Evolutionary conservation across 129 eudicot species (phyloP).

Genomic region (Chrysanthemum makinoi): DNA sequence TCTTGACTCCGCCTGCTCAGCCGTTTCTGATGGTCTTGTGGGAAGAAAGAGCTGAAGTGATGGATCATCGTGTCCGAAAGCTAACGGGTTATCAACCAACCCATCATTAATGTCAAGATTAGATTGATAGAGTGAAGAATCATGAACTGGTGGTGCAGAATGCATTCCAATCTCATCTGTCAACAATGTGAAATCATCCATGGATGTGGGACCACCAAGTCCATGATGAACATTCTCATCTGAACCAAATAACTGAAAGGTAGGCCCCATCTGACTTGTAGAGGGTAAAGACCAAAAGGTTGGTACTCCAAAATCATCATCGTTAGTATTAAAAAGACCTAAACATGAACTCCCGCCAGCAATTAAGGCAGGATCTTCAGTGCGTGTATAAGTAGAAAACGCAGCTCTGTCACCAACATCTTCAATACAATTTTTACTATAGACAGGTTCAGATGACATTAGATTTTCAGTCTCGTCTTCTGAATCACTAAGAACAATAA

Average conservation of each 20-base stretch:
- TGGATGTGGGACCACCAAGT: conserved; percentile 38
- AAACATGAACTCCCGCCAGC: conserved; percentile 48
- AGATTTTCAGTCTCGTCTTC: conserved; percentile 67
- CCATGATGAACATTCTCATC: conserved; percentile 47
- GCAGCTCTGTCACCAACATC: not conserved
- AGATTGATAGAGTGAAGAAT: conserved; percentile 46
- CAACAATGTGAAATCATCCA: conserved; percentile 50
- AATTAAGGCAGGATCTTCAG: conserved; percentile 44
- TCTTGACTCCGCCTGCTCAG: conserved; percentile 42
- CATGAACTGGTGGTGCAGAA: conserved; percentile 46
- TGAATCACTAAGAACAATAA: conserved; percentile 85
- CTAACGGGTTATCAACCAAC: conserved; percentile 76
- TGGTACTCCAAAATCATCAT: conserved; percentile 58
- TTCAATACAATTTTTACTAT: not conserved
- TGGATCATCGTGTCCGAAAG: conserved; percentile 75
- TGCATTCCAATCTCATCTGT: conserved; percentile 55
- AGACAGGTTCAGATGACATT: not conserved
- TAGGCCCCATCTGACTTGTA: conserved; percentile 52
- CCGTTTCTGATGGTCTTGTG: conserved; percentile 59
- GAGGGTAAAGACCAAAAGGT: conserved; percentile 71
- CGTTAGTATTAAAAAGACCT: conserved; percentile 50
- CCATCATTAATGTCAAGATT: conserved; percentile 50
- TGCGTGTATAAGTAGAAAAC: conserved; percentile 27
- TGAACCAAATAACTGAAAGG: conserved; percentile 72
- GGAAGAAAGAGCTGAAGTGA: conserved; percentile 92